Evolutionary conservation across 106 monocot genomes (phyloP).

Genomic region (Dendrobium chrysotoxum): DNA sequence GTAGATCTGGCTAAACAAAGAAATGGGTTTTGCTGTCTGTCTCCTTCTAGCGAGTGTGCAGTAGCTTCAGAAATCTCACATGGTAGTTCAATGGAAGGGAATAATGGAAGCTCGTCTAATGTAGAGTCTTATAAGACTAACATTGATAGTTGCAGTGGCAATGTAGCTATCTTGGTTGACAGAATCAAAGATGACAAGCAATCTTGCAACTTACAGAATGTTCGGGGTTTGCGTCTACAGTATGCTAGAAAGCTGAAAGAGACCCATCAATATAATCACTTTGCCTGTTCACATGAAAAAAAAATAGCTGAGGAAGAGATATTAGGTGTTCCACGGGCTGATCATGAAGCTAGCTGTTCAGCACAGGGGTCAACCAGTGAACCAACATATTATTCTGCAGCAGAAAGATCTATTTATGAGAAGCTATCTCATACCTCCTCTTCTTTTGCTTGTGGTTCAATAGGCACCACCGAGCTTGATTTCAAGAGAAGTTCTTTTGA

Average conservation of each 20-base stretch:
- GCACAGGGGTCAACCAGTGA: conserved; percentile 3
- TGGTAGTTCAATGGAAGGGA: neutral
- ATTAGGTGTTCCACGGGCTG: neutral
- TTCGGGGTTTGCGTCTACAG: neutral
- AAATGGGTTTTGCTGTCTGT: conserved; percentile 3
- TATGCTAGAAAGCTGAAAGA: conserved; percentile 1
- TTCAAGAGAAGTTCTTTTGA: neutral
- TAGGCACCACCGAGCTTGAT: neutral
- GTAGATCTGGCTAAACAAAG: neutral
- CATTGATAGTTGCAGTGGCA: neutral
- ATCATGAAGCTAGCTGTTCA: neutral
- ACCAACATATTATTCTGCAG: conserved; percentile 2
- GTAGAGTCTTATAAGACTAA: neutral
- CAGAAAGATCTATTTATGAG: conserved; percentile 2
- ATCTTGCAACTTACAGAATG: neutral
- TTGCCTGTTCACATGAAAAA: neutral
- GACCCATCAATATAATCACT: neutral
- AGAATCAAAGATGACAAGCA: neutral
- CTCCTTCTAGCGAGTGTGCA: neutral
- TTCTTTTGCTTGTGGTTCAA: neutral
- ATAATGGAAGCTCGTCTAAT: neutral
- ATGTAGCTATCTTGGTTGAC: neutral
- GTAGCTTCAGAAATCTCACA: conserved; percentile 1
- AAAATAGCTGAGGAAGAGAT: neutral
- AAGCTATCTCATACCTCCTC: conserved; percentile 5